These are phyloP conservation scores for Primulina eburnea DNA, from an alignment of 257 asterid species.

Conservation along the genomic window DNA sequence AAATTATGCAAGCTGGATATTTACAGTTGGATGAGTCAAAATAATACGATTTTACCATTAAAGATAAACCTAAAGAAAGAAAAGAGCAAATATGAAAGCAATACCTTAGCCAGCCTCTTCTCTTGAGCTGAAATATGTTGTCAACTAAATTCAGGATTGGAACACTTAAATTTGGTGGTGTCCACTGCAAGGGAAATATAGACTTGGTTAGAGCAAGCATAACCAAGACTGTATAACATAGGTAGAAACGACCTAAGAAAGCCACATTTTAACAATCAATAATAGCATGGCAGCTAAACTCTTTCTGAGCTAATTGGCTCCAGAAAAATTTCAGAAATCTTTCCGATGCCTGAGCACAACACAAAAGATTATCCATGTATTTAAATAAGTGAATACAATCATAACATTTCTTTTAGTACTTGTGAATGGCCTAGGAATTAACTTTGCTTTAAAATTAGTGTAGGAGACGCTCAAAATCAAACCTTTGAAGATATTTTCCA, in stretches of 20 bases:
- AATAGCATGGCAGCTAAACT: slow-evolving; percentile 2
- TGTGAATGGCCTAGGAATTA: background rate
- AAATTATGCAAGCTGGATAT: slow-evolving; percentile 3
- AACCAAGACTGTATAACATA: slow-evolving; percentile 19
- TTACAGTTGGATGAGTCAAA: background rate
- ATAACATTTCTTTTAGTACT: background rate
- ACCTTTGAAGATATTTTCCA: no score
- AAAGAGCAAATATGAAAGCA: slow-evolving; percentile 22
- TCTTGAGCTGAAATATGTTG: slow-evolving; percentile 86
- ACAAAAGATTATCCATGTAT: background rate
- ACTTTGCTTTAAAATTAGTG: background rate
- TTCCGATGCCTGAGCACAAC: slow-evolving; percentile 16
- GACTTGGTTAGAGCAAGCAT: slow-evolving; percentile 26
- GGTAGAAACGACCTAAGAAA: slow-evolving; percentile 13
- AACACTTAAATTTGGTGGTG: slow-evolving; percentile 88
- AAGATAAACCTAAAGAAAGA: slow-evolving; percentile 13
- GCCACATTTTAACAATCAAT: slow-evolving; percentile 11
- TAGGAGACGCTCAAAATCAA: background rate
- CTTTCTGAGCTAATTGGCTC: background rate
- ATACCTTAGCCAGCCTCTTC: slow-evolving; percentile 99
- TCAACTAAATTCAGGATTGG: slow-evolving; percentile 93
- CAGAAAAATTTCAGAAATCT: background rate
- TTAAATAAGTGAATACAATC: background rate
- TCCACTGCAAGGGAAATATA: slow-evolving; percentile 72
- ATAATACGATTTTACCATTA: slow-evolving; percentile 14